Conservation (phyloP, 2,329 filamentous ascomycete genomes). For the Mycosphaerella sp. region DNA sequence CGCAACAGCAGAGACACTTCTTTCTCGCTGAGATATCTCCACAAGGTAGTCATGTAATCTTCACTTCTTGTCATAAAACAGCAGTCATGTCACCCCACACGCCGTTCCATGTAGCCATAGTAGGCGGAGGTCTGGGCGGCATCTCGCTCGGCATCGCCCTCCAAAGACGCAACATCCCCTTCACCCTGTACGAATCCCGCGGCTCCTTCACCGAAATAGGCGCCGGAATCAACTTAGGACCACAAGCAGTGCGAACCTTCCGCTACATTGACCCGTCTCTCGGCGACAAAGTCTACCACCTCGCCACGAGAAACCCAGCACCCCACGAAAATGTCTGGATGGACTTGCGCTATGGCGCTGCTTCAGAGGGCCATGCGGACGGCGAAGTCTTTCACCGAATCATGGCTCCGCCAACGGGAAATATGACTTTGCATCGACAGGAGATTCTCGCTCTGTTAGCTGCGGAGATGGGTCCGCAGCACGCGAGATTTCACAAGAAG, state of each 20-base stretch:
- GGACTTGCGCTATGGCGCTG: conserved; percentile 36
- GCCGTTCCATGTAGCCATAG: conserved; percentile 41
- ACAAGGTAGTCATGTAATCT: too few relatives aligned
- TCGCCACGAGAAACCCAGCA: conserved; percentile 37
- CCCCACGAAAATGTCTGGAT: conserved; percentile 38
- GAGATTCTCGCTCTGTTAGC: conserved; percentile 42
- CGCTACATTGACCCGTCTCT: conserved; percentile 59
- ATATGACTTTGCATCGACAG: conserved; percentile 35
- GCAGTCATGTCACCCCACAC: not conserved
- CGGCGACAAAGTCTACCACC: conserved; percentile 31
- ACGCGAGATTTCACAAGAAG: conserved; percentile 21
- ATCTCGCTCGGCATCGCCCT: conserved; percentile 51
- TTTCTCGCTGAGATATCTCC: too few relatives aligned
- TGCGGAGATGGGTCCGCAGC: conserved; percentile 28
- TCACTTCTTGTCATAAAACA: too few relatives aligned
- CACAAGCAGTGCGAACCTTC: conserved; percentile 89
- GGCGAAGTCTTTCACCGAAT: conserved; percentile 29
- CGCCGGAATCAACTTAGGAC: conserved; percentile 52
- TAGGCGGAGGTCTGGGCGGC: conserved; percentile 56
- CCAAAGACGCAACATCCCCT: conserved; percentile 29
- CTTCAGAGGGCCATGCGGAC: conserved; percentile 18
- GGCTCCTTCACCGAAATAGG: conserved; percentile 52
- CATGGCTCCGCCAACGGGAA: conserved; percentile 25
- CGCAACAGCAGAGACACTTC: too few relatives aligned
- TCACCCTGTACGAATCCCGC: conserved; percentile 37